These are phyloP conservation scores for Aspergillus haitiensis DNA, from an alignment of 495 filamentous ascomycete species.

Conservation along the genomic window DNA sequence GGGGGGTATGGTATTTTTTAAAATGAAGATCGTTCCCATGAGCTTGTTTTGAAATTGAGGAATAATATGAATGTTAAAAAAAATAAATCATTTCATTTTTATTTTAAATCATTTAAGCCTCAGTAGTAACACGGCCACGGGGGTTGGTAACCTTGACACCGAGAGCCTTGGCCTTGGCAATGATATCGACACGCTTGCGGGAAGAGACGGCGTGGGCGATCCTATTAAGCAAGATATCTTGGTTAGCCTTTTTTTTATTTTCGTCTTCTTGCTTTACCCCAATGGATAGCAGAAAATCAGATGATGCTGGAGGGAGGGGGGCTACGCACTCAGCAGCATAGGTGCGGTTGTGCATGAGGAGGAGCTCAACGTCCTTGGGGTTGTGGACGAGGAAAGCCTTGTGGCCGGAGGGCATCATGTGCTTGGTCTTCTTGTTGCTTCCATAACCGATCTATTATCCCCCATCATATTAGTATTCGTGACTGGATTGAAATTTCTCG, in stretches of 20 bases:
- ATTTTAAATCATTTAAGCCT: constrained; percentile 66
- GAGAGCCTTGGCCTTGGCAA: constrained; percentile 93
- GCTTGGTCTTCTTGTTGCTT: constrained; percentile 96
- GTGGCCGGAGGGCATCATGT: constrained; percentile 98
- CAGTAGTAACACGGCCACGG: constrained; percentile 96
- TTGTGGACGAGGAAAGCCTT: constrained; percentile 99
- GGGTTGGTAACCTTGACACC: constrained; percentile 98
- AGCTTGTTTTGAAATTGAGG: no score
- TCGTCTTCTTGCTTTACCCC: not conserved
- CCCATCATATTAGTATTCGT: not conserved
- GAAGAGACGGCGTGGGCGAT: constrained; percentile 97
- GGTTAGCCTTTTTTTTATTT: constrained; percentile 18
- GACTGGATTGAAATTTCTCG: not conserved
- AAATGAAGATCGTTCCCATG: no score
- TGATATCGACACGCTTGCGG: constrained; percentile 95
- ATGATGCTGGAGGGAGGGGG: not conserved
- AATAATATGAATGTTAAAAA: constrained; percentile 17
- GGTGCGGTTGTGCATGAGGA: constrained; percentile 99
- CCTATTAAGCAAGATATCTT: constrained; percentile 49
- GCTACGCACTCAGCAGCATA: constrained; percentile 91
- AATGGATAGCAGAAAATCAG: no score
- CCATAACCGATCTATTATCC: constrained; percentile 85
- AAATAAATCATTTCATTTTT: constrained; percentile 30
- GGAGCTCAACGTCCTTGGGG: constrained; percentile 88
- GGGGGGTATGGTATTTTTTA: no score